Conservation (phyloP, 2,329 filamentous ascomycete species). For the Biscogniauxia mediterranea region DNA sequence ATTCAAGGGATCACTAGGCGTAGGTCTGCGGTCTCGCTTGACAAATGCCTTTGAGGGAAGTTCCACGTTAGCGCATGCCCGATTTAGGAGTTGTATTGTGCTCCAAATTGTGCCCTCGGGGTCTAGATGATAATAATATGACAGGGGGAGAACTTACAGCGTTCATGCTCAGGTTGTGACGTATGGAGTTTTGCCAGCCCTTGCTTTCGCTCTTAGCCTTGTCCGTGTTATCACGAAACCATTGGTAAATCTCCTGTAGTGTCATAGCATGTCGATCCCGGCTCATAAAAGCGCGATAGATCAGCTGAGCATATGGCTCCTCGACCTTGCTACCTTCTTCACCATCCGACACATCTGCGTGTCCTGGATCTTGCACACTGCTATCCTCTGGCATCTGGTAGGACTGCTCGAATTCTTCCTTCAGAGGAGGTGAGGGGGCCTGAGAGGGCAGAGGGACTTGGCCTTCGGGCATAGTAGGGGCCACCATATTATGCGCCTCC, state of each 20-base stretch:
- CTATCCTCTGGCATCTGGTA: conserved; percentile 8
- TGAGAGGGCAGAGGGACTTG: conserved; percentile 6
- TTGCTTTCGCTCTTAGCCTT: conserved; percentile 65
- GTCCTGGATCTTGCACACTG: conserved; percentile 13
- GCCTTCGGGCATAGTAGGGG: conserved; percentile 6
- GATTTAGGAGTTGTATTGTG: not conserved
- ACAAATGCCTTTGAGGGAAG: conserved; percentile 34
- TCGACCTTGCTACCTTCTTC: conserved; percentile 37
- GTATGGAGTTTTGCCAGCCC: conserved; percentile 94
- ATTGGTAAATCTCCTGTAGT: conserved; percentile 84
- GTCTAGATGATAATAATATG: not conserved
- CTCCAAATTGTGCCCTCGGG: not conserved
- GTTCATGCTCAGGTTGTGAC: conserved; percentile 97
- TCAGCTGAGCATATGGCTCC: conserved; percentile 78
- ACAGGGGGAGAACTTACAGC: conserved; percentile 55
- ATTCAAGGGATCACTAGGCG: conserved; percentile 30
- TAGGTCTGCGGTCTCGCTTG: conserved; percentile 46
- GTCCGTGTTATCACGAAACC: conserved; percentile 79
- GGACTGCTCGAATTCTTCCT: not conserved
- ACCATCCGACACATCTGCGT: conserved; percentile 24
- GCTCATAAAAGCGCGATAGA: conserved; percentile 72
- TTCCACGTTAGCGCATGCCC: not conserved
- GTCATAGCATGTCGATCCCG: conserved; percentile 67
- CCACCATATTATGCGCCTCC: conserved; percentile 5
- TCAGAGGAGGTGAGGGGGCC: conserved; percentile 8